Conservation (phyloP, 345 rosid species). For the Heritiera fomes region DNA sequence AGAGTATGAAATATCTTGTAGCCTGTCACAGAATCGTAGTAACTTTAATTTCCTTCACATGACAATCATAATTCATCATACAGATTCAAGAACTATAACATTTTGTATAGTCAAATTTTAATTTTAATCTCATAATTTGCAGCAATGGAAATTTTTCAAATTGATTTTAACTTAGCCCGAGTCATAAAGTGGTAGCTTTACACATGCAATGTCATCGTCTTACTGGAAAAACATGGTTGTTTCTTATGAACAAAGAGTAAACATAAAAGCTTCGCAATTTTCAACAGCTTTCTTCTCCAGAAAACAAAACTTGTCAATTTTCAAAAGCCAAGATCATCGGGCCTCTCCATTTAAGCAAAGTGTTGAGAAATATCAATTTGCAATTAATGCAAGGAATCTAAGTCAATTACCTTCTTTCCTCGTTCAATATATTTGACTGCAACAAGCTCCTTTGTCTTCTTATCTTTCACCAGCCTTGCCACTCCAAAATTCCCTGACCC, state of each 20-base stretch:
- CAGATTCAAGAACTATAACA: background rate
- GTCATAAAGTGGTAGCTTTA: too few relatives aligned
- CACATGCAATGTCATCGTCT: background rate
- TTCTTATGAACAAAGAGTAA: background rate
- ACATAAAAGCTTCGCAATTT: too few relatives aligned
- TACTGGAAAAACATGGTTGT: background rate
- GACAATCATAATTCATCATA: background rate
- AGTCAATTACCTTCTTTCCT: constrained; percentile 70
- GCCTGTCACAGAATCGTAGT: background rate
- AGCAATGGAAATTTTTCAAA: background rate
- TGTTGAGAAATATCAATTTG: background rate
- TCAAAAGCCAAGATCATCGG: too few relatives aligned
- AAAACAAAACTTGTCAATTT: background rate
- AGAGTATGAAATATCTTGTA: background rate
- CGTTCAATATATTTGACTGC: constrained; percentile 93
- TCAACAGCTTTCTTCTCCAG: background rate
- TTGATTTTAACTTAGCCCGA: too few relatives aligned
- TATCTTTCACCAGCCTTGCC: constrained; percentile 79
- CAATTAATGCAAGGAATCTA: background rate
- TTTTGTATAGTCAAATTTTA: background rate
- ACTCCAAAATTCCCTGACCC: constrained; percentile 95
- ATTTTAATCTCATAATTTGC: background rate
- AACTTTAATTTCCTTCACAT: background rate
- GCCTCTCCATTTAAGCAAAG: too few relatives aligned
- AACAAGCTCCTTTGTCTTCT: constrained; percentile 80